Percentiles rank a stretch among this genome's conserved stretches.
Evolutionary conservation across 148 eudicot genomes (phyloP).

Genomic region (Fagopyrum tataricum): DNA sequence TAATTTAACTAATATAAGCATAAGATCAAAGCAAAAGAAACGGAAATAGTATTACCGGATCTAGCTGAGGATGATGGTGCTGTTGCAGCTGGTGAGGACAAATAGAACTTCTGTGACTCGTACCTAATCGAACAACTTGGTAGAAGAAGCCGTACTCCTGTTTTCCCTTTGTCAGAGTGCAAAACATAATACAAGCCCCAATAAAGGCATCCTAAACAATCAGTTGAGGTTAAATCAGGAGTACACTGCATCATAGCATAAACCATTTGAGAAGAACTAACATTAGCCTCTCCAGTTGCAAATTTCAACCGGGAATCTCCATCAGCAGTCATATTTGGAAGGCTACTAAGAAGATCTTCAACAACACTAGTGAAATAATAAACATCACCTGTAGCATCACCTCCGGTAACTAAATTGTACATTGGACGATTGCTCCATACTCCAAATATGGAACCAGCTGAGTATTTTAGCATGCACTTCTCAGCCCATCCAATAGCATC

Average conservation of each 20-base stretch:
- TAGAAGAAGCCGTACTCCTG: not conserved
- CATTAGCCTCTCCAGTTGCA: constrained; percentile 16
- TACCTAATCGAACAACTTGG: not conserved
- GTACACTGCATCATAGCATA: constrained; percentile 24
- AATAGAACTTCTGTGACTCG: not conserved
- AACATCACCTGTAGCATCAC: not conserved
- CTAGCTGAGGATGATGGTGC: not conserved
- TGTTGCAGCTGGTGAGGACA: not conserved
- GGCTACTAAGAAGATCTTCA: not conserved
- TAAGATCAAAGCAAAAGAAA: too few species aligned
- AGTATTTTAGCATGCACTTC: constrained; percentile 14
- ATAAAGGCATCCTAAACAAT: constrained; percentile 26
- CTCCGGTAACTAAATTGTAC: not conserved
- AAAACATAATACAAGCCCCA: not conserved
- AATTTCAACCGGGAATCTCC: constrained; percentile 22
- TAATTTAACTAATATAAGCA: too few species aligned
- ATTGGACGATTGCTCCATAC: not conserved
- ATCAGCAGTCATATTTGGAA: constrained; percentile 13
- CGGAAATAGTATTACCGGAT: too few species aligned
- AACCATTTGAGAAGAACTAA: not conserved
- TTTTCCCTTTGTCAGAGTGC: not conserved
- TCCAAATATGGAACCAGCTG: not conserved
- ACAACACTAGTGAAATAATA: not conserved
- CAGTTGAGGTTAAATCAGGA: constrained; percentile 10
- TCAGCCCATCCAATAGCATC: constrained; percentile 19